Percentiles rank a stretch among this genome's conserved stretches.
Conservation (phyloP, 345 rosid species). For the Hibiscus trionum region DNA sequence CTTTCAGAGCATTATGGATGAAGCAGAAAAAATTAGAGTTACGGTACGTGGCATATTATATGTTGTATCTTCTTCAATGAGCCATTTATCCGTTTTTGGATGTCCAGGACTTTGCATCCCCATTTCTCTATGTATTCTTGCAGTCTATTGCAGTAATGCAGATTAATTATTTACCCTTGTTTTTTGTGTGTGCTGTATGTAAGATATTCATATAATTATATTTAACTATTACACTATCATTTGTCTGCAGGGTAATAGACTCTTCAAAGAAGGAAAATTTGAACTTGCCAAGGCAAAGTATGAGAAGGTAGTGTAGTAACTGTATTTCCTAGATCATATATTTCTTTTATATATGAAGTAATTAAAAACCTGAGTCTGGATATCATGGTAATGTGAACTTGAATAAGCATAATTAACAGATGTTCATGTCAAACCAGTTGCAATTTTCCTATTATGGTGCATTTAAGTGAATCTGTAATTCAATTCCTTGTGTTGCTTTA, state of each 20-base stretch:
- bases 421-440: not conserved
- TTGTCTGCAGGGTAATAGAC: constrained; percentile 79
- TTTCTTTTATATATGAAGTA: not conserved
- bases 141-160: not conserved
- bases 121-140: not conserved
- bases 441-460: not conserved
- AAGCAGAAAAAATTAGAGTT: constrained; percentile 78
- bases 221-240: constrained; percentile 3
- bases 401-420: not conserved
- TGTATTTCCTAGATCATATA: not conserved
- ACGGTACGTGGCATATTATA: constrained; percentile 43
- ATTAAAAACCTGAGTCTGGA: not conserved
- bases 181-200: not conserved
- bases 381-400: not conserved
- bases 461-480: not conserved
- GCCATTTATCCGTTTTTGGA: constrained; percentile 3
- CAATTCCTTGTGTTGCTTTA: constrained; percentile 5
- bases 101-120: constrained; percentile 9
- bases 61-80: not conserved
- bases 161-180: not conserved
- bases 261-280: constrained; percentile 90
- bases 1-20: constrained; percentile 85
- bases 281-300: constrained; percentile 93
- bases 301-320: constrained; percentile 60
- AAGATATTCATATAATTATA: not conserved